phyloP scores from a whole-genome alignment of 805 yeast genomes.

The Wickerhamiella qilinensis region DNA sequence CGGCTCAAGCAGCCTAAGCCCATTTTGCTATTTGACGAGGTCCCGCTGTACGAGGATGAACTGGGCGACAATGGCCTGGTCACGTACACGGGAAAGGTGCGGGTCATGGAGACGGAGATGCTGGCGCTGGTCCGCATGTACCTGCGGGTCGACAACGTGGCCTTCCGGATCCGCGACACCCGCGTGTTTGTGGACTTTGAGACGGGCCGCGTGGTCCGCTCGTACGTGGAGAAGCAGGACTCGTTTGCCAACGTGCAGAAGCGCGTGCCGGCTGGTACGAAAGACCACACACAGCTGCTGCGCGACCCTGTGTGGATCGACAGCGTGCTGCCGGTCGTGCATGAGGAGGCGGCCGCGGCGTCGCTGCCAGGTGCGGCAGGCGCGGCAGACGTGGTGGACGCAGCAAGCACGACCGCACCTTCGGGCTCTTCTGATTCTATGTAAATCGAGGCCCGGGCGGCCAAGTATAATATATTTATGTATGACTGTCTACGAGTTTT shows the following conservation, averaged over 20 bases:
- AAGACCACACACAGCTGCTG: slow-evolving; percentile 52
- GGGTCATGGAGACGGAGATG: slow-evolving; percentile 78
- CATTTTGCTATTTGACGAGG: slow-evolving; percentile 76
- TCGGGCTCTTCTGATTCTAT: no score
- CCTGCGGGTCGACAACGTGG: slow-evolving; percentile 77
- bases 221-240: slow-evolving; percentile 56
- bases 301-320: slow-evolving; percentile 78
- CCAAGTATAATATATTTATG: no score
- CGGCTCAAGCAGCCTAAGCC: slow-evolving; percentile 64
- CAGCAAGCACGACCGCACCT: no score
- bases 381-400: no score
- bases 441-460: no score
- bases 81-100: slow-evolving; percentile 54
- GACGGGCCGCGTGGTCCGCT: slow-evolving; percentile 49
- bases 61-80: slow-evolving; percentile 92
- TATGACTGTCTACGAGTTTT: no score
- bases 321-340: slow-evolving; percentile 5
- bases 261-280: slow-evolving; percentile 31
- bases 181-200: slow-evolving; percentile 67
- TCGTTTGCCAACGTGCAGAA: slow-evolving; percentile 31
- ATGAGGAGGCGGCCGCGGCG: neutral
- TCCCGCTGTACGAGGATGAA: slow-evolving; percentile 84
- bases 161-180: slow-evolving; percentile 71
- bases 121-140: slow-evolving; percentile 63
- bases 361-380: no score